A percentile compares a stretch with the other conserved stretches of the same genome.
These are phyloP conservation scores for Pichia sporocuriosa DNA, from an alignment of 805 yeast genomes.

Conservation along the genomic window DNA sequence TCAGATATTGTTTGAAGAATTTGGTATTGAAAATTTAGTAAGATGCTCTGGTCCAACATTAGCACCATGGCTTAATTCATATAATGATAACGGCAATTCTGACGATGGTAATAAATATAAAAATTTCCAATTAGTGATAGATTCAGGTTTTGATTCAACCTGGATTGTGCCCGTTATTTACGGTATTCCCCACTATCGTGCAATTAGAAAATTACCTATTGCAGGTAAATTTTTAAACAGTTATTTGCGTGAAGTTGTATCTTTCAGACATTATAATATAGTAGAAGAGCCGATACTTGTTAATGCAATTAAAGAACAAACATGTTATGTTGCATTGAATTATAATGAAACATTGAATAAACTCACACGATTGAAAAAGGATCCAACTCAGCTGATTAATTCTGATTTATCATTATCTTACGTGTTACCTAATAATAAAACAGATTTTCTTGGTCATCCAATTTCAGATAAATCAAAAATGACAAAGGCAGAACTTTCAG, in stretches of 20 bases:
- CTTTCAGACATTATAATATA: slow-evolving; percentile 88
- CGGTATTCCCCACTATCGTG: slow-evolving; percentile 71
- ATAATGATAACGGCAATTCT: slow-evolving; percentile 4
- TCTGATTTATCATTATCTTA: slow-evolving; percentile 50
- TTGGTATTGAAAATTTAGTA: slow-evolving; percentile 65
- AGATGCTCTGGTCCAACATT: slow-evolving; percentile 57
- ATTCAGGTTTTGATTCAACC: slow-evolving; percentile 82
- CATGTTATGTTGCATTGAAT: slow-evolving; percentile 62
- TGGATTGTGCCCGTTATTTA: slow-evolving; percentile 81
- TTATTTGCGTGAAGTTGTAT: slow-evolving; percentile 71
- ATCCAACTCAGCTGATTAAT: slow-evolving; percentile 13
- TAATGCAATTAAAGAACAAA: slow-evolving; percentile 75
- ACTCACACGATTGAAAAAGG: slow-evolving; percentile 22
- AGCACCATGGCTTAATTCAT: slow-evolving; percentile 51
- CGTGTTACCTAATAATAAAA: slow-evolving; percentile 81
- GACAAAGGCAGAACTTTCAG: slow-evolving; percentile 9
- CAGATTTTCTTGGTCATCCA: slow-evolving; percentile 64
- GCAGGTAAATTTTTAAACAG: slow-evolving; percentile 88
- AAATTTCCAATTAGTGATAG: slow-evolving; percentile 76
- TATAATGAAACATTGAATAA: slow-evolving; percentile 32
- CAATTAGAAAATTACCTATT: slow-evolving; percentile 69
- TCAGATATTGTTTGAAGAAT: slow-evolving; percentile 91
- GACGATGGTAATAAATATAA: slow-evolving; percentile 11
- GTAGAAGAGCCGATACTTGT: slow-evolving; percentile 84
- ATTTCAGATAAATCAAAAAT: slow-evolving; percentile 15